Evolutionary conservation across 1,139 yeast species (phyloP).

Genomic region (Pichia sp.): DNA sequence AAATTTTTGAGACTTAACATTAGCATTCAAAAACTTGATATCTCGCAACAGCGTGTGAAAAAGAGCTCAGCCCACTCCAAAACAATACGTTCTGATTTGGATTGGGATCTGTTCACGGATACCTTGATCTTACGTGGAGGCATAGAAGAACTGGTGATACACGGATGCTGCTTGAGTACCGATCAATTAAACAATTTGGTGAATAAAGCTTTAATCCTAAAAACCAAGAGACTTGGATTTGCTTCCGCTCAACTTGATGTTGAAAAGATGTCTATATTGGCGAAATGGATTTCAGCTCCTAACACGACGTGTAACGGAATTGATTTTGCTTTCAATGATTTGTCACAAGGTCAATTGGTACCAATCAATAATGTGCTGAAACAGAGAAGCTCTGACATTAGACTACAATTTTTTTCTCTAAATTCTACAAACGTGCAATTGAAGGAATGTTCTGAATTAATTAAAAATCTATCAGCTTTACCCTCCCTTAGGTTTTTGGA

Average conservation of each 20-base stretch:
- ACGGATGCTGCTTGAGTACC: conserved; percentile 67
- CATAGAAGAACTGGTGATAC: conserved; percentile 74
- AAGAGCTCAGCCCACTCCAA: conserved; percentile 36
- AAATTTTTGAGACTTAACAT: conserved; percentile 59
- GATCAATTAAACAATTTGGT: conserved; percentile 49
- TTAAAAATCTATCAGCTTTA: conserved; percentile 48
- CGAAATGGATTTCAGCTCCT: conserved; percentile 57
- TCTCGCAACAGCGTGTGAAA: conserved; percentile 62
- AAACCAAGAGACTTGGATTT: conserved; percentile 69
- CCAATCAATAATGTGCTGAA: conserved; percentile 42
- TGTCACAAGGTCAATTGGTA: conserved; percentile 45
- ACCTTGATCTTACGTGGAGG: conserved; percentile 62
- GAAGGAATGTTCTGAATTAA: conserved; percentile 49
- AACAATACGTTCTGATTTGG: conserved; percentile 56
- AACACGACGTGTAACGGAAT: conserved; percentile 66
- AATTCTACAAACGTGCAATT: conserved; percentile 60
- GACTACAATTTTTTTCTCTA: conserved; percentile 59
- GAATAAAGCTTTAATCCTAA: conserved; percentile 45
- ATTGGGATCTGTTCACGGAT: conserved; percentile 68
- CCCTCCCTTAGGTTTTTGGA: conserved; percentile 68
- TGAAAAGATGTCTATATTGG: conserved; percentile 52
- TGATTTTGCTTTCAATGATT: conserved; percentile 78
- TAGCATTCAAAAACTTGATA: conserved; percentile 62
- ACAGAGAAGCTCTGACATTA: conserved; percentile 31
- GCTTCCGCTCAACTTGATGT: conserved; percentile 64